These are phyloP conservation scores for Poa pratensis DNA, from an alignment of 176 grass and related monocot species.

Conservation along the genomic window DNA sequence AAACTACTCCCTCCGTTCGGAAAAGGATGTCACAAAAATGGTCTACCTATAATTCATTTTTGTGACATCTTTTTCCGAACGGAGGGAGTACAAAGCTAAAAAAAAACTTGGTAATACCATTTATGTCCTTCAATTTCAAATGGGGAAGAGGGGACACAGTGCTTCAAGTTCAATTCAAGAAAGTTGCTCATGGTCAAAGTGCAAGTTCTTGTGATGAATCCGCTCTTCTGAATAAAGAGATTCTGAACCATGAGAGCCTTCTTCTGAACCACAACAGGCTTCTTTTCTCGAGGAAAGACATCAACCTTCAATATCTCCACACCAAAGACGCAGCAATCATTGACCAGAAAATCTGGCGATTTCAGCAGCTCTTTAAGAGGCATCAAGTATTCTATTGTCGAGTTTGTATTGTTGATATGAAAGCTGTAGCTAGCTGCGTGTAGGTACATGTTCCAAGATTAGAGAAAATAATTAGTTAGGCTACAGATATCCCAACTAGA, in stretches of 20 bases:
- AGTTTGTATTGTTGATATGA: not conserved
- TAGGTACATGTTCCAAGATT: too few relatives aligned
- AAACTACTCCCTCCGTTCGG: too few relatives aligned
- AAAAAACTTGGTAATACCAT: constrained; percentile 11
- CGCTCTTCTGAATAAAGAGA: constrained; percentile 42
- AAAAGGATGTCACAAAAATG: too few relatives aligned
- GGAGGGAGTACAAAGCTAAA: not conserved
- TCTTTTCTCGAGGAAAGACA: not conserved
- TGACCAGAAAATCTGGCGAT: constrained; percentile 33
- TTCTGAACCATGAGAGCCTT: constrained; percentile 21
- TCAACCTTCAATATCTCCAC: constrained; percentile 25
- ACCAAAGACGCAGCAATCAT: constrained; percentile 43
- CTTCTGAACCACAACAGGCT: constrained; percentile 9
- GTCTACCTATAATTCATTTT: too few relatives aligned
- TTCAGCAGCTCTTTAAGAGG: constrained; percentile 33
- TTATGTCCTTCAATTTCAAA: constrained; percentile 24
- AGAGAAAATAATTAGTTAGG: not conserved
- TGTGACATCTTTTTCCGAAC: too few relatives aligned
- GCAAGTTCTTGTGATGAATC: constrained; percentile 29
- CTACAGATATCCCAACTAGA: not conserved
- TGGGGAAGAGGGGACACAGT: not conserved
- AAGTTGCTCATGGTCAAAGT: constrained; percentile 31
- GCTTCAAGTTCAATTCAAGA: not conserved
- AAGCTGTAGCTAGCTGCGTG: constrained; percentile 13
- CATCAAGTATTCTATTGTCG: not conserved